Conservation (phyloP, 371 early-diverging fungal genomes). For the Basidiobolus heterosporus region DNA sequence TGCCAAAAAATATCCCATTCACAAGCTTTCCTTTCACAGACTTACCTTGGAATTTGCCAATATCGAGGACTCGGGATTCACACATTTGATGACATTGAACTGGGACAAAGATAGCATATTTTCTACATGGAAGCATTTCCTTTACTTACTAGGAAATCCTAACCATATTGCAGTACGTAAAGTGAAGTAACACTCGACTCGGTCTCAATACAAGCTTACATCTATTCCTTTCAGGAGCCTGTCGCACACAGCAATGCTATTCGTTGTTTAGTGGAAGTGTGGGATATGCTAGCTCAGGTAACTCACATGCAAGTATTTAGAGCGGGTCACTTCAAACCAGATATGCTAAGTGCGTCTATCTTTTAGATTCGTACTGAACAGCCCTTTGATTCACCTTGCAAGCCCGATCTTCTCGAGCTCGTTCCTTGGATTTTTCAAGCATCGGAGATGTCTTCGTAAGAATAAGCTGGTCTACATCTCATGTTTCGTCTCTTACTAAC, state of each 20-base stretch:
- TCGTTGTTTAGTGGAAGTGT: slow-evolving; percentile 42
- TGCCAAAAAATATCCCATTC: no score
- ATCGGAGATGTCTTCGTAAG: slow-evolving; percentile 33
- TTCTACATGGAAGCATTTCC: slow-evolving; percentile 45
- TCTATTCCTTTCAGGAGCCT: no score
- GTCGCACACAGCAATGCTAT: slow-evolving; percentile 29
- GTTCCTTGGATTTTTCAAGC: slow-evolving; percentile 49
- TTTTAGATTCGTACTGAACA: slow-evolving; percentile 29
- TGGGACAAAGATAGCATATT: no score
- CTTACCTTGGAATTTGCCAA: no score
- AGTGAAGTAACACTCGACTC: no score
- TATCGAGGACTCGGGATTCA: no score
- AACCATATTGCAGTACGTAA: slow-evolving; percentile 26
- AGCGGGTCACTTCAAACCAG: background rate
- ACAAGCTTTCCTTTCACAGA: no score
- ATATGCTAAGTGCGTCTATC: background rate
- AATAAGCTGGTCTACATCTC: no score
- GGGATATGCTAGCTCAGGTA: slow-evolving; percentile 39
- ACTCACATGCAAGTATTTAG: slow-evolving; percentile 7
- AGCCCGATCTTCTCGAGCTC: slow-evolving; percentile 45
- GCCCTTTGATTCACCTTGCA: slow-evolving; percentile 26
- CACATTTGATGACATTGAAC: no score
- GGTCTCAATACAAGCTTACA: no score
- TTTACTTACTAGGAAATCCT: slow-evolving; percentile 43
- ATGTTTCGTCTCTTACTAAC: no score